Base-by-base conservation (phyloP, 768 basidiomycete species). In the Naematelia encephala region DNA sequence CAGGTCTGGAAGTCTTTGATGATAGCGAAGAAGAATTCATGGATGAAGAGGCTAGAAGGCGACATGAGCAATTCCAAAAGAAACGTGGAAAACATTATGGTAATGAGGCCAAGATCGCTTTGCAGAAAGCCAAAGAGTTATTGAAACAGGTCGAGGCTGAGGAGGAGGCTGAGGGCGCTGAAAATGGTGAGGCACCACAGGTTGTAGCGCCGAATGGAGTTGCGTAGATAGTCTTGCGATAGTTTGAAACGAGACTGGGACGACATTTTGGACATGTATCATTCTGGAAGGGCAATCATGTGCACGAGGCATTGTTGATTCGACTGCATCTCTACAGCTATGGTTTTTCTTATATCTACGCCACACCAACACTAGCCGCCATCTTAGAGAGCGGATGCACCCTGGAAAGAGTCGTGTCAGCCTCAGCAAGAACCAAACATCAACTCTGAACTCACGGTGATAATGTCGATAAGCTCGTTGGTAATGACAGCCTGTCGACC, bases 401-500 rank as follows among this genome's bases (percentile, higher is more conserved):
- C 34, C 34, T 39, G 34, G 8, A 16, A 39, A 39, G 8, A 8
- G 34, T 39, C 34, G 16, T 16, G 34, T 8, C 34, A 39, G 16
- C 34, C 8, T 8, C 34, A 39, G 34, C 42, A n/a, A n/a, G 23
- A 5, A 42, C 3, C 21, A 13, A 56, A 16, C 44, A 56, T 45
- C n/a, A 39, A 39, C 34, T 39, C 34, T 39, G 34, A 16, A 63
- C 67, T 56, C 51, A 69, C 72, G 30, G 73, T 74, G 60, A 74
- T 74, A 55, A 74, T 74, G 61, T 77, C 75, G 65, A 77, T 77
- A 51, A 73, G 62, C 63, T 75, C 74, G 63, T 69, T 73, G 68
- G 92, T 97, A 75, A 97, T 97, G 67, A 91, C 87, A 64, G 92
- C 92, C 82, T 97, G 92, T 76, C 92, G 90, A 82, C 93, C 92